Conservation (phyloP, 768 basidiomycete genomes). For the Gloeophyllum trabeum region DNA sequence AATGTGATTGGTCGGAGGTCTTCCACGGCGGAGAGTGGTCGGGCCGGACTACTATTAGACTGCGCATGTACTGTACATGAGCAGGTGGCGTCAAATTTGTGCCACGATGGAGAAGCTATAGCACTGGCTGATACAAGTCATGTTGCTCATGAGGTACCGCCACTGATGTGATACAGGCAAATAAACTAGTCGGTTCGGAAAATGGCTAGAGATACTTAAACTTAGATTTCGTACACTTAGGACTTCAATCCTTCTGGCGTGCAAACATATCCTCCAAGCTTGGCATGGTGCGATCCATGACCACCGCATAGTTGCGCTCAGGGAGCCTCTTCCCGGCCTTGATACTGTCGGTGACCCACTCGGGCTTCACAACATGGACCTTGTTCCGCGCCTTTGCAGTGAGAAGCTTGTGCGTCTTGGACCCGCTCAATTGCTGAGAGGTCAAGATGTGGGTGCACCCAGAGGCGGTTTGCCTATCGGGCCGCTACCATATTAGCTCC, state of each 20-base stretch:
- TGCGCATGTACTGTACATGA: too few relatives aligned
- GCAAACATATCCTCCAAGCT: slow-evolving; percentile 27
- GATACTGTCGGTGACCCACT: slow-evolving; percentile 68
- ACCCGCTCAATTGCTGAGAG: slow-evolving; percentile 57
- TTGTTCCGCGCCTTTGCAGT: slow-evolving; percentile 35
- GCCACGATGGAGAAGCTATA: too few relatives aligned
- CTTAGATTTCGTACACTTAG: slow-evolving; percentile 1
- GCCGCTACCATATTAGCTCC: too few relatives aligned
- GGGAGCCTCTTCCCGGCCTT: slow-evolving; percentile 42
- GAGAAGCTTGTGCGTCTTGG: slow-evolving; percentile 59
- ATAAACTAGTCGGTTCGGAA: too few relatives aligned
- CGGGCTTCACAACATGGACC: slow-evolving; percentile 58
- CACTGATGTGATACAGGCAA: too few relatives aligned
- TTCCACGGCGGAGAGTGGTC: too few relatives aligned
- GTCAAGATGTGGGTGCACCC: slow-evolving; percentile 73
- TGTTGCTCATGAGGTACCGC: too few relatives aligned
- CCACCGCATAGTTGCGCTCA: slow-evolving; percentile 48
- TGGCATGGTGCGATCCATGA: slow-evolving; percentile 25
- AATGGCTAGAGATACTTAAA: not conserved
- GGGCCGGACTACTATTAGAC: too few relatives aligned
- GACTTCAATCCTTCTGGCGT: slow-evolving; percentile 5
- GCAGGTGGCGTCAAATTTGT: too few relatives aligned
- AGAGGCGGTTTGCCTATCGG: slow-evolving; percentile 37
- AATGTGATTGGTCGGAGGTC: too few relatives aligned
- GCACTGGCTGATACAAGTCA: too few relatives aligned